Percentiles rank a stretch among this genome's conserved stretches.
Conservation (phyloP, 148 eudicot species). For the Arbutus unedo region DNA sequence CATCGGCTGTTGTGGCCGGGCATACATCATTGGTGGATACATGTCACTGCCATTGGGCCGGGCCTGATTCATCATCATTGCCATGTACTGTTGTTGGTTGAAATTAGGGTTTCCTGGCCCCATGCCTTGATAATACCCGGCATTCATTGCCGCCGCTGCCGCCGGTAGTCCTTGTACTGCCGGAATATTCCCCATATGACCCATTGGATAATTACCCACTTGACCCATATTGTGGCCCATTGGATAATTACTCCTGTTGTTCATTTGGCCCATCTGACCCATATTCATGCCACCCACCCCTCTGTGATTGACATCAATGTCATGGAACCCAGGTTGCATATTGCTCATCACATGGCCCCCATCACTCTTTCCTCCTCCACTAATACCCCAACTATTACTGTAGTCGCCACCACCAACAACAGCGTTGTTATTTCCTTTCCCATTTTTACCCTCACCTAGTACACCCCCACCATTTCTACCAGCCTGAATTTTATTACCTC, state of each 20-base stretch:
- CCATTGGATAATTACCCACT: conserved; percentile 42
- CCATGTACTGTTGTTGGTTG: conserved; percentile 64
- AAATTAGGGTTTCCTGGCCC: conserved; percentile 49
- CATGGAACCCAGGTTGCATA: conserved; percentile 36
- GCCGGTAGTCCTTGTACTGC: conserved; percentile 55
- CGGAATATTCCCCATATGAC: conserved; percentile 47
- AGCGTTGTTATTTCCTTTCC: conserved; percentile 25
- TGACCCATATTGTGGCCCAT: conserved; percentile 31
- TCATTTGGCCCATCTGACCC: conserved; percentile 21
- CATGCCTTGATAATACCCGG: conserved; percentile 53
- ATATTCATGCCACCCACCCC: conserved; percentile 32
- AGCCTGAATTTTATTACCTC: conserved; percentile 9
- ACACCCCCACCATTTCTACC: conserved; percentile 31
- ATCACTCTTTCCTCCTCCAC: conserved; percentile 38
- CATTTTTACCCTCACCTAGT: conserved; percentile 21
- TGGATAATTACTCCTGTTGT: conserved; percentile 13
- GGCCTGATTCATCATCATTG: conserved; percentile 78
- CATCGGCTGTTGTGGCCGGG: conserved; percentile 47
- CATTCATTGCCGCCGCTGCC: conserved; percentile 31
- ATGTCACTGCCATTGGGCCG: conserved; percentile 47
- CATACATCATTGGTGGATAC: conserved; percentile 64
- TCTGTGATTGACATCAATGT: conserved; percentile 24
- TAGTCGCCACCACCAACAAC: conserved; percentile 28
- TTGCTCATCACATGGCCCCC: conserved; percentile 22
- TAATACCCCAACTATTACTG: conserved; percentile 23